Evolutionary conservation across 73 alveolate genomes (phyloP), one percentile per base, ranked within the genome.

Genomic region (Uronychia setigera): DNA sequence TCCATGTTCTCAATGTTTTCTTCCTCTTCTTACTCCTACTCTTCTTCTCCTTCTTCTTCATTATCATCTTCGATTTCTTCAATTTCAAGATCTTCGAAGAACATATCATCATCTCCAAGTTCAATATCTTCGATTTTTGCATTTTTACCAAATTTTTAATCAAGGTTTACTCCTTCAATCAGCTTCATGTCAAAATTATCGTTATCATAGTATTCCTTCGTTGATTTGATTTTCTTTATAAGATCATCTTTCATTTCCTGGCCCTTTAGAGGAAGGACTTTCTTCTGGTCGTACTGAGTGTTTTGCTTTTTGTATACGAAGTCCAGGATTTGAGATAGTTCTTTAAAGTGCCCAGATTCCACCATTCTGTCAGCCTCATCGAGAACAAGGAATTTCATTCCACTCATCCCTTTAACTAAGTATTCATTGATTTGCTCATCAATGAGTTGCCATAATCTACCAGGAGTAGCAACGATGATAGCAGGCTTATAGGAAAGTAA

Each of bases 301-400:
- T 14, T 11, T 59, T 60, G 14, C 75, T 75, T 78, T 84, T 32
- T 60, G 86, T 97, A 94, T 60, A 97, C 87, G 75, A 92, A 97
- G 19, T 95, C 97, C 29, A 98, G 93, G 74, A 98, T 94, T 78
- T 88, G 87, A 75, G 90, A 93, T 86, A 98, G 83, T 89, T 98
- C 99, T 87, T 92, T 88, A 89, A 98, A 98, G 86, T 98, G 99
- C 35, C 99, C 99, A 25, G 94, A 82, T 91, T 98, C 99, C 0
- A 97, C 96, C 99, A 98, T 98, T 87, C 99, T 94, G 86, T 98
- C 99, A 5, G 99, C 99, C 88, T 98, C 99, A 88, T 98, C 99
- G 11, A 98, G 91, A 29, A 97, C 99, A 80, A 98, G 87, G 76
- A 93, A 94, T 80, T 94, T 91, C 29, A 95, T 59, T 81, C 76